Base-by-base conservation (phyloP, 2,329 filamentous ascomycete genomes). In the Drechmeria coniospora region DNA sequence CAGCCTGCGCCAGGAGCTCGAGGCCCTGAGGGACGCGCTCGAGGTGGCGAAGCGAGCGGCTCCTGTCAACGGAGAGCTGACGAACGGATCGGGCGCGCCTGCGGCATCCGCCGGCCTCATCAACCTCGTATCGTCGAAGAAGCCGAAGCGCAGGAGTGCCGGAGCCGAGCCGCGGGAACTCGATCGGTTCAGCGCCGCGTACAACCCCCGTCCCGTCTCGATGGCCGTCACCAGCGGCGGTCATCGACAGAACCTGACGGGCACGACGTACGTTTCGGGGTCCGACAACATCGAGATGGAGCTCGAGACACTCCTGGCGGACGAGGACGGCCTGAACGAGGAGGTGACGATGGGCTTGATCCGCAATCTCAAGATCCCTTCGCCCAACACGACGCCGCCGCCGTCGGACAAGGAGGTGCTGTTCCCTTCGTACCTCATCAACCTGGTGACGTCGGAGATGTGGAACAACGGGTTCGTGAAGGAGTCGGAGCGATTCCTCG, bases 381-480 rank as follows among this genome's bases (percentile, higher is more conserved):
- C 78, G 8, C 87, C 90, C 25, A 81, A 75, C 47, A 77, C 80
- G 19, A 87, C 73, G 29, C 86, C 87, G 13, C 79, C 86, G 29
- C 87, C 90, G 8, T 93, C 84, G 12, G 90, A 98, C 58, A 98
- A 98, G 62, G 90, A 98, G 54, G 87, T 98, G 14, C 67, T 98
- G 28, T 98, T 98, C 76, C 90, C 90, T 19, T 87, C 90, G 8
- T 98, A 95, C 54, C 75, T 98, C 43, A 98, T 98, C 64, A 98
- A 98, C 56, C 68, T 98, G 35, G 90, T 98, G 37, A 98, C 90
- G 9, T 95, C 86, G 11, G 90, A 98, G 61, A 98, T 98, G 90
- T 98, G 90, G 90, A 98, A 98, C 63, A 98, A 98, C 45, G 90
- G 90, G 25, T 98, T 94, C 49, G 90, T 98, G 44, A 98, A 98